phyloP scores from a whole-genome alignment of 306 rosid genomes.

The Hippophae gyantsensis region DNA sequence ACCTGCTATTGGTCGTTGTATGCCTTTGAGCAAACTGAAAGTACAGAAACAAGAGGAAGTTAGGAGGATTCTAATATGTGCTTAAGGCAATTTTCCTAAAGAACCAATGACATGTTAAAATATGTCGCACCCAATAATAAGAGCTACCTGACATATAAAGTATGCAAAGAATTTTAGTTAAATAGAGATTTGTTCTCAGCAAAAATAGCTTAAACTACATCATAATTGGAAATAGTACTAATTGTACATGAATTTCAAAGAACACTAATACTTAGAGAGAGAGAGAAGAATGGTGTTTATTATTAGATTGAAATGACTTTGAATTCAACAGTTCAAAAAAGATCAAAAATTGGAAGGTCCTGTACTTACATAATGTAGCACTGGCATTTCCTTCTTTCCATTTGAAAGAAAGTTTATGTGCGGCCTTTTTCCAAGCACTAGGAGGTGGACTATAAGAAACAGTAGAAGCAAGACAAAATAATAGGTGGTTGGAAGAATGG shows the following conservation, averaged over 20 bases:
- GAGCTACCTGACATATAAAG: too few species aligned
- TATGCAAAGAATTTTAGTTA: too few species aligned
- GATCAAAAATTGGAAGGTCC: too few species aligned
- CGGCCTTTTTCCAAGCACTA: slow-evolving; percentile 50
- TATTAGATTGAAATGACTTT: too few species aligned
- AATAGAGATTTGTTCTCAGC: too few species aligned
- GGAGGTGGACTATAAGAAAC: slow-evolving; percentile 59
- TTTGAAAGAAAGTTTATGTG: slow-evolving; percentile 56
- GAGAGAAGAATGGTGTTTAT: too few species aligned
- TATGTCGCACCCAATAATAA: too few species aligned
- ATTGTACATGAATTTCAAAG: too few species aligned
- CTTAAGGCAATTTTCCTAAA: background rate
- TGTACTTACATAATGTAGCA: slow-evolving; percentile 54
- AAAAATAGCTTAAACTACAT: too few species aligned
- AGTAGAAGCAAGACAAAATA: slow-evolving; percentile 75
- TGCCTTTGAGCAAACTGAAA: slow-evolving; percentile 80
- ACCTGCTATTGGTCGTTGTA: slow-evolving; percentile 82
- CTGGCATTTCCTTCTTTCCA: slow-evolving; percentile 63
- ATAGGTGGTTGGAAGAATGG: slow-evolving; percentile 73
- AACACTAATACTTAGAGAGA: too few species aligned
- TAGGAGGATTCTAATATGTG: slow-evolving; percentile 3
- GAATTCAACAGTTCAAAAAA: too few species aligned
- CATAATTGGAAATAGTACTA: too few species aligned
- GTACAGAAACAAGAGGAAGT: slow-evolving; percentile 11
- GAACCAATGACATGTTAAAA: background rate